Evolutionary conservation across 148 eudicot species (phyloP).

Genomic region (Bassia scoparia): DNA sequence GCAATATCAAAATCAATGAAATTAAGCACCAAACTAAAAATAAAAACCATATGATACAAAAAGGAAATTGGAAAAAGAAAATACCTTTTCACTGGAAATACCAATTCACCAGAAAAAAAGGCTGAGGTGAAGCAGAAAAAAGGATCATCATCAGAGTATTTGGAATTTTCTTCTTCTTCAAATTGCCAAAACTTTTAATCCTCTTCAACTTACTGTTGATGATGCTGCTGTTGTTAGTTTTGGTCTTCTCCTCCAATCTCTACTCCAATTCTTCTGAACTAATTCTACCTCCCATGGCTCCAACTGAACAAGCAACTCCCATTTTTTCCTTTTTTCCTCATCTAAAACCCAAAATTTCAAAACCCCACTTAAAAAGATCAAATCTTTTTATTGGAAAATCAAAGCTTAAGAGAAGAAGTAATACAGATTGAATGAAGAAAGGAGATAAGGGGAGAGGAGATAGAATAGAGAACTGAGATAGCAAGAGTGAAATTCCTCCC

Average conservation of each 20-base stretch:
- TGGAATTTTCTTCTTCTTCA: slow-evolving; percentile 28
- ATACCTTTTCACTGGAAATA: slow-evolving; percentile 48
- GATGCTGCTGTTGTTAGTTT: background rate
- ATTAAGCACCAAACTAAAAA: too few species aligned
- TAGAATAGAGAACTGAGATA: too few species aligned
- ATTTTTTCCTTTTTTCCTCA: slow-evolving; percentile 1
- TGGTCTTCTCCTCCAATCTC: slow-evolving; percentile 1
- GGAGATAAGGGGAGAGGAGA: too few species aligned
- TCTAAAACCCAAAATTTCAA: background rate
- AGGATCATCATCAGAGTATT: slow-evolving; percentile 25
- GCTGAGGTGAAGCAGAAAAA: slow-evolving; percentile 28
- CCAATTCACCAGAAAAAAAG: slow-evolving; percentile 55
- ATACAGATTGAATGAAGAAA: too few species aligned
- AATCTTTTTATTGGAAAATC: too few species aligned
- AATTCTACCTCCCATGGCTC: slow-evolving; percentile 21
- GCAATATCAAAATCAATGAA: too few species aligned
- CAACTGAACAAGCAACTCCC: slow-evolving; percentile 36
- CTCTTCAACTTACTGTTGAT: slow-evolving; percentile 39
- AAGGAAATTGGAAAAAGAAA: background rate
- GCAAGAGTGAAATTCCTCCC: too few species aligned
- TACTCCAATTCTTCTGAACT: slow-evolving; percentile 27
- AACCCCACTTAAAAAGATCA: too few species aligned
- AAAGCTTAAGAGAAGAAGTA: too few species aligned
- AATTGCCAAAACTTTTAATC: slow-evolving; percentile 38
- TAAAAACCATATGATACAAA: background rate